Percentiles rank a stretch among this genome's conserved stretches.
Evolutionary conservation across 306 rosid species (phyloP).

Genomic region (Alnus rubra): DNA sequence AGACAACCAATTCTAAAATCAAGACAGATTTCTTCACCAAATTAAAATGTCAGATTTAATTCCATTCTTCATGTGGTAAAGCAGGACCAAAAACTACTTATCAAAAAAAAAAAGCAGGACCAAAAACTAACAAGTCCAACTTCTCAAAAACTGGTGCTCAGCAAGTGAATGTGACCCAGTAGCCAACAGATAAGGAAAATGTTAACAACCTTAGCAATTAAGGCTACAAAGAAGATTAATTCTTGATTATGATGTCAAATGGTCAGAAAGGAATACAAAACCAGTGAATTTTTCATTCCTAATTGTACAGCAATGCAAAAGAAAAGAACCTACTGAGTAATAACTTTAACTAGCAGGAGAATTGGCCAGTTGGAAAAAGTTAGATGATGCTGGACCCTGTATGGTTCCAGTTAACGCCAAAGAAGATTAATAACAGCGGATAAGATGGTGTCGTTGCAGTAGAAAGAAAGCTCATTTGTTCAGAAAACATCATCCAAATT

Average conservation of each 20-base stretch:
- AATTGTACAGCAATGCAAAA: background rate
- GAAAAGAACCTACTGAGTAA: no score
- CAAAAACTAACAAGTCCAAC: conserved; percentile 1
- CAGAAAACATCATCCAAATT: no score
- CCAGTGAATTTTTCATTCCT: background rate
- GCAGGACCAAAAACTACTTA: conserved; percentile 2
- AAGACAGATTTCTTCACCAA: background rate
- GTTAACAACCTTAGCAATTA: background rate
- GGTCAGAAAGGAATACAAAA: background rate
- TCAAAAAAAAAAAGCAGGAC: background rate
- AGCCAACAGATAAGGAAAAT: conserved; percentile 8
- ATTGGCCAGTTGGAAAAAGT: no score
- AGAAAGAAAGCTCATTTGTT: no score
- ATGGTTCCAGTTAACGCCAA: no score
- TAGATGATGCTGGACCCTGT: no score
- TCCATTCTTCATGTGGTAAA: conserved; percentile 1
- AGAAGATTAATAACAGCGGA: no score
- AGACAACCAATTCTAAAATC: background rate
- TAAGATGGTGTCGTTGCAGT: no score
- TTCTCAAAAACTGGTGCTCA: background rate
- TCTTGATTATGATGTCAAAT: background rate
- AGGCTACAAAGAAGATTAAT: background rate
- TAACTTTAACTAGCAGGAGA: no score
- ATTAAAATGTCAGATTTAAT: background rate
- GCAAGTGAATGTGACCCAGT: conserved; percentile 4